These are phyloP conservation scores for Globisporangium lucens DNA, from an alignment of 352 stramenopile genomes.

Conservation along the genomic window DNA sequence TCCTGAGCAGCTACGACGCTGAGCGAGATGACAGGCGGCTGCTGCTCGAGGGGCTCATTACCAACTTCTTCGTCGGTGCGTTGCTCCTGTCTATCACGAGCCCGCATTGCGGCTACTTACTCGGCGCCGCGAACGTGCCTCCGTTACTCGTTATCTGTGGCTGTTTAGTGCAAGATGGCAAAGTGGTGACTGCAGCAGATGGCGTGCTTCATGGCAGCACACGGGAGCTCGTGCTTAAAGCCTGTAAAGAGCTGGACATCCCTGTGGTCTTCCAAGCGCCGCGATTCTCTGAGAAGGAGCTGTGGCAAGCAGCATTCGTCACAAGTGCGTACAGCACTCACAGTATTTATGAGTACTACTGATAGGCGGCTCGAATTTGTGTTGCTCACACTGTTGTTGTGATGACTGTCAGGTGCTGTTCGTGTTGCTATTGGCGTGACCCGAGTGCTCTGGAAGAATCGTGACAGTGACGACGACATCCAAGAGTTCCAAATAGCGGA, in stretches of 20 bases:
- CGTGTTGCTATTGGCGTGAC: slow-evolving; percentile 17
- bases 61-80: slow-evolving; percentile 79
- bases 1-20: slow-evolving; percentile 32
- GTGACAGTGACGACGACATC: background rate
- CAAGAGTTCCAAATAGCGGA: slow-evolving; percentile 5
- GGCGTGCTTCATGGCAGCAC: slow-evolving; percentile 58
- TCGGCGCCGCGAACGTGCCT: background rate
- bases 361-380: background rate
- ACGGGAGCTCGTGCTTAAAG: slow-evolving; percentile 54
- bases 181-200: slow-evolving; percentile 45
- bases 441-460: slow-evolving; percentile 10
- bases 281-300: slow-evolving; percentile 40
- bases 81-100: background rate
- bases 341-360: background rate
- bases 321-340: slow-evolving; percentile 45
- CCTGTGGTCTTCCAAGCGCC: slow-evolving; percentile 52
- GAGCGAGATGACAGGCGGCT: slow-evolving; percentile 21
- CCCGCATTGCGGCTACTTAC: background rate
- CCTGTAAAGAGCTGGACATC: slow-evolving; percentile 55
- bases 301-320: slow-evolving; percentile 69
- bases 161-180: slow-evolving; percentile 34
- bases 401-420: slow-evolving; percentile 10
- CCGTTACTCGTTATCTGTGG: background rate
- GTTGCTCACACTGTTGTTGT: background rate
- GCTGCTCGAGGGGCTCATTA: slow-evolving; percentile 73